Conservation (phyloP, 495 filamentous ascomycete genomes). For the Peziza echinospora region DNA sequence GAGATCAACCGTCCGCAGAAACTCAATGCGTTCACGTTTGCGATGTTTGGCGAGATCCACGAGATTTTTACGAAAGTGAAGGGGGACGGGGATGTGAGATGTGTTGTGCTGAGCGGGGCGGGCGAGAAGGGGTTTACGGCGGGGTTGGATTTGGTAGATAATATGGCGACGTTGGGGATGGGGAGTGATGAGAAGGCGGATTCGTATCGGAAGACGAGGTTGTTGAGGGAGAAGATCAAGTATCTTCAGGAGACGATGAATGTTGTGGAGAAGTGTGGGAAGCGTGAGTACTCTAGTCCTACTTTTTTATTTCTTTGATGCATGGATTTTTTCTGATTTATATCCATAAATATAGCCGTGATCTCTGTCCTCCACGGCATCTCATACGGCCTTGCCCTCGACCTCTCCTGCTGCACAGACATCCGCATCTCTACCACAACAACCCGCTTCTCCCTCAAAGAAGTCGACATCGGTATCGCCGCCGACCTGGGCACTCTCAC, state of each 20-base stretch:
- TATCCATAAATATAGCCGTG: slow-evolving; percentile 32
- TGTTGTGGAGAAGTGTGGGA: slow-evolving; percentile 66
- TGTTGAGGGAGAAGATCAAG: slow-evolving; percentile 41
- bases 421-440: slow-evolving; percentile 48
- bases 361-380: slow-evolving; percentile 69
- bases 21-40: slow-evolving; percentile 59
- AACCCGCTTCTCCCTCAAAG: slow-evolving; percentile 59
- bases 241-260: slow-evolving; percentile 62
- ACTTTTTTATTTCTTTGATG: slow-evolving; percentile 2
- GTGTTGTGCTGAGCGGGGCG: slow-evolving; percentile 60
- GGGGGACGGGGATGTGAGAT: slow-evolving; percentile 45
- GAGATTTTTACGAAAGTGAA: slow-evolving; percentile 55
- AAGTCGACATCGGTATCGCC: slow-evolving; percentile 86
- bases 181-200: slow-evolving; percentile 24
- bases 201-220: slow-evolving; percentile 41
- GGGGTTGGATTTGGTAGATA: slow-evolving; percentile 39
- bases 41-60: slow-evolving; percentile 76
- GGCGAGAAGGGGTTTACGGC: slow-evolving; percentile 71
- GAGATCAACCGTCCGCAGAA: slow-evolving; percentile 82
- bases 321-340: slow-evolving; percentile 6
- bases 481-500: slow-evolving; percentile 81
- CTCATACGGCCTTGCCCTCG: slow-evolving; percentile 62
- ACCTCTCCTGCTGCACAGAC: slow-evolving; percentile 57
- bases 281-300: slow-evolving; percentile 32
- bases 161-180: slow-evolving; percentile 20